Conservation (phyloP, 129 eudicot genomes). For the Glebionis coronaria region DNA sequence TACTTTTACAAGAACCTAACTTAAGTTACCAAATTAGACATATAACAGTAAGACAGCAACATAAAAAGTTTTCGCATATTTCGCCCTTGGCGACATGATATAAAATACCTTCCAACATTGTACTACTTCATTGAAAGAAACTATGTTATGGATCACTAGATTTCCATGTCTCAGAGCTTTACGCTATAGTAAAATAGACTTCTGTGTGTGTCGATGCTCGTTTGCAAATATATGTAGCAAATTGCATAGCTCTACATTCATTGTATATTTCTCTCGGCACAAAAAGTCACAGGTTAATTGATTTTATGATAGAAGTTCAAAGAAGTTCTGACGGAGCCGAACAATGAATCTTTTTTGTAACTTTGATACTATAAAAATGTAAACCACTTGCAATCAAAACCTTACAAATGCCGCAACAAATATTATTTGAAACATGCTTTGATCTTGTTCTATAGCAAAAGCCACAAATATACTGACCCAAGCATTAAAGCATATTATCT, state of each 20-base stretch:
- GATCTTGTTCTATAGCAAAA: conserved; percentile 3
- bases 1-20: neutral
- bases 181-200: neutral
- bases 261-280: neutral
- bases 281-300: neutral
- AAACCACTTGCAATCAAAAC: conserved; percentile 5
- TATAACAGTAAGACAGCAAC: neutral
- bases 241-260: conserved; percentile 15
- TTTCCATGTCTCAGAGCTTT: conserved; percentile 4
- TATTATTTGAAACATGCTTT: neutral
- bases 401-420: neutral
- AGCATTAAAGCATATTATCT: neutral
- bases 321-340: conserved; percentile 4
- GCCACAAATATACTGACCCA: neutral
- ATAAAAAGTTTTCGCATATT: neutral
- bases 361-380: neutral
- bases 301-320: too few relatives aligned
- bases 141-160: neutral
- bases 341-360: neutral
- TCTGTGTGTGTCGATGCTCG: neutral
- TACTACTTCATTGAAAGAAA: conserved; percentile 1
- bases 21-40: neutral
- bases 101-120: neutral
- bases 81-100: neutral
- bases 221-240: neutral